These are phyloP conservation scores for Waltiozyma solani DNA, from an alignment of 1,139 yeast species.

Conservation along the genomic window DNA sequence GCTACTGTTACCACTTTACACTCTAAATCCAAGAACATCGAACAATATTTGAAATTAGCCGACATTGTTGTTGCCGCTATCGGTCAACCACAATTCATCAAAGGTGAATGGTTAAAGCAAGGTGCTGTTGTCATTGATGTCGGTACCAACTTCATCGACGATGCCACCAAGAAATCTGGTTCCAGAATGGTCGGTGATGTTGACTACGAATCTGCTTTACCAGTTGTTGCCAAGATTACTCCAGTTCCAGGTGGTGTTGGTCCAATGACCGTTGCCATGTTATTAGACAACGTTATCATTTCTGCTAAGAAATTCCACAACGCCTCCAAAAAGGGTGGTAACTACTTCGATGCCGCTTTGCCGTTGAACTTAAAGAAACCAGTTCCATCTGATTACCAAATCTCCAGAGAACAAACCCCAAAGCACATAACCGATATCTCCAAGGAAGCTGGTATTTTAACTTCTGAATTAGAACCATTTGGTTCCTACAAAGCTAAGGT, in stretches of 20 bases:
- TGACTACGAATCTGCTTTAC: slow-evolving; percentile 47
- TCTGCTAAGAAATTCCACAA: slow-evolving; percentile 40
- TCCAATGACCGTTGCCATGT: slow-evolving; percentile 85
- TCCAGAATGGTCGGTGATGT: slow-evolving; percentile 69
- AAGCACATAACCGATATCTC: slow-evolving; percentile 57
- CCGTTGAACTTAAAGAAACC: slow-evolving; percentile 42
- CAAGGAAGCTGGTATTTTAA: slow-evolving; percentile 50
- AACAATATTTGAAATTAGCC: slow-evolving; percentile 44
- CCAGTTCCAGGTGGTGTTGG: slow-evolving; percentile 91
- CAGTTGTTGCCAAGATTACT: slow-evolving; percentile 52
- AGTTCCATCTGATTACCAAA: slow-evolving; percentile 70
- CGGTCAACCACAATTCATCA: slow-evolving; percentile 60
- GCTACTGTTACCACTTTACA: slow-evolving; percentile 74
- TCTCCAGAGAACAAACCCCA: slow-evolving; percentile 65
- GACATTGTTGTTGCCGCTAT: slow-evolving; percentile 74
- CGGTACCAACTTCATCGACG: slow-evolving; percentile 68
- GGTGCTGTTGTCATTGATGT: slow-evolving; percentile 70
- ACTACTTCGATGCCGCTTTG: slow-evolving; percentile 29
- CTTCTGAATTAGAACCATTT: slow-evolving; percentile 56
- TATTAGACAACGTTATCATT: slow-evolving; percentile 54
- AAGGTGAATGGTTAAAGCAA: slow-evolving; percentile 62
- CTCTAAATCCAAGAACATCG: slow-evolving; percentile 43
- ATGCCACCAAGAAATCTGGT: slow-evolving; percentile 53
- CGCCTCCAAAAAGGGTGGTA: slow-evolving; percentile 2
- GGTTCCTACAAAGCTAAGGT: slow-evolving; percentile 74